Base-by-base conservation (phyloP, 306 rosid species). In the Acacia melanoxylon region DNA sequence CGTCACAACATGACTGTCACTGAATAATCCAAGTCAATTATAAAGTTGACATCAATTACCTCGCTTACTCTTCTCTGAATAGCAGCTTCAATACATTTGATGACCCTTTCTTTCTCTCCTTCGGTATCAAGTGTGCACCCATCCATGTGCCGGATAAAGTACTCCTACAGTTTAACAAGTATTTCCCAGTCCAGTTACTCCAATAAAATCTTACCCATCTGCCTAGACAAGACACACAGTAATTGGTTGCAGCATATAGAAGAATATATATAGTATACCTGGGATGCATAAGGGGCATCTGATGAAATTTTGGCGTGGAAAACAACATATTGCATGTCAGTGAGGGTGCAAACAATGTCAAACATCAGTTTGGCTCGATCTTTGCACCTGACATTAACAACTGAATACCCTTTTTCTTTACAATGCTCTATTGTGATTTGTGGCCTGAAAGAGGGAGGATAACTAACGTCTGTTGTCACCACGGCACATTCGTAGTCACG, bases 61-160 rank as follows among this genome's bases (percentile, higher is more conserved):
- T 91, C 98, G 85, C 97, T 87, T 62, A 91, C 90, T 91, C 97
- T 83, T 95, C 98, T 91, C 59, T 74, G 89, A 86, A 95, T 95
- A 44, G 95, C 99, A 72, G 98, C 97, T 80, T 93, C 93, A 74
- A 95, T 90, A 86, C 99, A 95, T 90, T 93, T 89, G 83, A 89
- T 78, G 25, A 93, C 95, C 83, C 94, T 87, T 85, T 93, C 98
- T 87, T 92, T 87, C 80, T 93, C 99, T 80, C 92, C 98, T 83
- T 91, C 94, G 16, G 91, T 89, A 74, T 95, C 97, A 48, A 95
- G 95, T 19, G 95, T 95, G 89, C 95, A 93, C 35, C 98, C 97
- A 83, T 91, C 99, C 94, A 88, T 65, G 80, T 93, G 97, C 35
- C 97, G 94, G 75, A 95, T 87, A 82, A 80, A 93, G 76, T 93